A percentile compares a stretch with the other conserved stretches of the same genome.
Conservation (phyloP, 306 rosid genomes). For the Vigna radiata region DNA sequence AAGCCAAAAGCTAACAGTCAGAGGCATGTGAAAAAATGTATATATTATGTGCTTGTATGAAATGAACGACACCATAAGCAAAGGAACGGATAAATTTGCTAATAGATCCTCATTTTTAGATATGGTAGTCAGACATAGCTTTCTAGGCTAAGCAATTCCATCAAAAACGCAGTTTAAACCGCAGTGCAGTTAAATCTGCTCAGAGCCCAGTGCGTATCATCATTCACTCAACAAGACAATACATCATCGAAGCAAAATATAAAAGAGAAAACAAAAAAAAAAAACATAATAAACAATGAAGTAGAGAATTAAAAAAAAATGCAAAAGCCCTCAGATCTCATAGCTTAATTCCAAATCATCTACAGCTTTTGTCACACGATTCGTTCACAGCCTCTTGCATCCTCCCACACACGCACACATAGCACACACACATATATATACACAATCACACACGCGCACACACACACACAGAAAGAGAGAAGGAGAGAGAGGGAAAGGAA, state of each 20-base stretch:
- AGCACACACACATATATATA: neutral
- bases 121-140: slow-evolving; percentile 42
- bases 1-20: no score
- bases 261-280: neutral
- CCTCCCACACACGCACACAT: neutral
- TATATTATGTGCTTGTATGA: no score
- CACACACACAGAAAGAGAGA: neutral
- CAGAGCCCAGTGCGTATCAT: slow-evolving; percentile 58
- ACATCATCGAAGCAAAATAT: neutral
- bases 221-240: neutral
- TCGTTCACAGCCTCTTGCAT: slow-evolving; percentile 21
- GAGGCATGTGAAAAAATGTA: no score
- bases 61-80: neutral
- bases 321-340: slow-evolving; percentile 50
- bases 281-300: no score
- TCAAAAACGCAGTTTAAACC: slow-evolving; percentile 43
- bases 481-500: neutral
- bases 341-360: slow-evolving; percentile 41
- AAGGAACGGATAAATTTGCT: neutral
- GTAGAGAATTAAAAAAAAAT: neutral
- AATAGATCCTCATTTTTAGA: neutral
- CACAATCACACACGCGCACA: neutral
- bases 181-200: slow-evolving; percentile 43
- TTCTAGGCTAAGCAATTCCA: slow-evolving; percentile 49
- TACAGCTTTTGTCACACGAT: slow-evolving; percentile 11